A percentile compares a stretch with the other conserved stretches of the same genome.
Evolutionary conservation across 2,329 filamentous ascomycete species (phyloP).

Genomic region (Drechslerella coelobrocha): DNA sequence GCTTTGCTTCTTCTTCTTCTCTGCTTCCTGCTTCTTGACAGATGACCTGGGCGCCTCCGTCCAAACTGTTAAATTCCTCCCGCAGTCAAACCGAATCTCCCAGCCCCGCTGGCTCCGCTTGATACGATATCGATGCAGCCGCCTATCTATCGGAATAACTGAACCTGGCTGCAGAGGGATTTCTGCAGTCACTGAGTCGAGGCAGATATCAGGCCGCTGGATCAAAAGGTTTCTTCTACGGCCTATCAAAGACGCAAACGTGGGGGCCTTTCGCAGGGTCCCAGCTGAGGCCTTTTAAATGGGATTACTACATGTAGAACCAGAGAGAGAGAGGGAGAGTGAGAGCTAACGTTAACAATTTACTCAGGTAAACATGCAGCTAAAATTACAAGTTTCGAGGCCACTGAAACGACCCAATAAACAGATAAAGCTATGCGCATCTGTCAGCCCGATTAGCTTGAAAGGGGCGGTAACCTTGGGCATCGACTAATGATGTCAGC

Average conservation of each 20-base stretch:
- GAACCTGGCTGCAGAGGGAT: not conserved
- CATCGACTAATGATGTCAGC: slow-evolving; percentile 40
- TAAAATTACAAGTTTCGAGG: not conserved
- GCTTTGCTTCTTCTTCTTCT: no score
- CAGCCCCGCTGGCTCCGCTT: not conserved
- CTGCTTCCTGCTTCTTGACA: not conserved
- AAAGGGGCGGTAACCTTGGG: not conserved
- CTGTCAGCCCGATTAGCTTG: not conserved
- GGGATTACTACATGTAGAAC: no score
- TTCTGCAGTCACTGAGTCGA: not conserved
- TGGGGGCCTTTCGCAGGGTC: not conserved
- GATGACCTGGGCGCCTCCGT: not conserved
- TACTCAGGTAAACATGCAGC: not conserved
- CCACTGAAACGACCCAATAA: not conserved
- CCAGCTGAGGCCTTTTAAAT: no score
- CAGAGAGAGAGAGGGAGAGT: no score
- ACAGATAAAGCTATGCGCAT: not conserved
- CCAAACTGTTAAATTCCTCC: not conserved
- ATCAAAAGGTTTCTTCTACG: no score
- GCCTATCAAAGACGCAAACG: not conserved
- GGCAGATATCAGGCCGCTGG: no score
- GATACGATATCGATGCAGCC: not conserved
- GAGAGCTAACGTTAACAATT: no score
- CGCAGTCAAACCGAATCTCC: not conserved
- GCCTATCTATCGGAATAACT: not conserved